Evolutionary conservation across 441 rosid genomes (phyloP).

Genomic region (Erodium moschatum): DNA sequence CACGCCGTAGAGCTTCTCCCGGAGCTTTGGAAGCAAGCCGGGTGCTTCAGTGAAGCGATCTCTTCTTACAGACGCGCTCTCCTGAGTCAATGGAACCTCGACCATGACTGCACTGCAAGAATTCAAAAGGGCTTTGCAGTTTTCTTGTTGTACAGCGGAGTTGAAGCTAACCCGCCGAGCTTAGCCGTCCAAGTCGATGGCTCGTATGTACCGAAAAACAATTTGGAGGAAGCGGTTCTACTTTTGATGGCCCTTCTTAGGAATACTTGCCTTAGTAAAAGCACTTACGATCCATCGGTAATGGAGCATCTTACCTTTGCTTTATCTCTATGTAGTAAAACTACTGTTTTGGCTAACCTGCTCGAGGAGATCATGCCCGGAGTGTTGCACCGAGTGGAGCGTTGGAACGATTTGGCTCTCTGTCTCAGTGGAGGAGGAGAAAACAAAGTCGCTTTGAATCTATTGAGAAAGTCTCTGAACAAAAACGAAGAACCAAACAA

Average conservation of each 20-base stretch:
- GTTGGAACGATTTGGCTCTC: slow-evolving; percentile 79
- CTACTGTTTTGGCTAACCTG: slow-evolving; percentile 60
- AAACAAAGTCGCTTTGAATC: slow-evolving; percentile 47
- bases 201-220: slow-evolving; percentile 67
- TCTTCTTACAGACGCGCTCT: slow-evolving; percentile 79
- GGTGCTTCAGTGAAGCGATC: slow-evolving; percentile 54
- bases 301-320: slow-evolving; percentile 79
- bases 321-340: slow-evolving; percentile 60
- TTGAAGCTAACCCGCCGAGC: slow-evolving; percentile 72
- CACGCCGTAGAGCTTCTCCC: slow-evolving; percentile 86
- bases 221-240: slow-evolving; percentile 84
- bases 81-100: slow-evolving; percentile 79
- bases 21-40: slow-evolving; percentile 68
- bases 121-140: slow-evolving; percentile 79
- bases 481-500: slow-evolving; percentile 65
- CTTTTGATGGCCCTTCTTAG: slow-evolving; percentile 69
- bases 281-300: slow-evolving; percentile 68
- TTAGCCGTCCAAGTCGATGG: slow-evolving; percentile 68
- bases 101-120: slow-evolving; percentile 59
- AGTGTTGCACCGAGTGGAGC: slow-evolving; percentile 59
- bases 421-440: slow-evolving; percentile 33
- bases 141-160: slow-evolving; percentile 72
- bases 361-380: slow-evolving; percentile 81
- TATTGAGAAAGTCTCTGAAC: slow-evolving; percentile 71
- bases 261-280: slow-evolving; percentile 54